Evolutionary conservation across 495 filamentous ascomycete species (phyloP).

Genomic region (Tuber brumale): DNA sequence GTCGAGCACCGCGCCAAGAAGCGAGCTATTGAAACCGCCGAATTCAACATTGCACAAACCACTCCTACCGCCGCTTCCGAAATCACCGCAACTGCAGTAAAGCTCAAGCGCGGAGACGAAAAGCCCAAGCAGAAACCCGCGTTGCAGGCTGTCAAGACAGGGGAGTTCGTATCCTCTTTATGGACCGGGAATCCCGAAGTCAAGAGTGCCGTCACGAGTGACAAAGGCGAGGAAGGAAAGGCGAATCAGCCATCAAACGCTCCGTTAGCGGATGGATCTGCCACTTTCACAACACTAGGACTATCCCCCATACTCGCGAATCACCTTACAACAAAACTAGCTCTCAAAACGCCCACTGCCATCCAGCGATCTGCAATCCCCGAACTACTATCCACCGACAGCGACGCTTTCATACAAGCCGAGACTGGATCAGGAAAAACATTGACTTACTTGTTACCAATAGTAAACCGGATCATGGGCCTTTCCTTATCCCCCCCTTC

Average conservation of each 20-base stretch:
- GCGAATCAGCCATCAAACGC: slow-evolving; percentile 81
- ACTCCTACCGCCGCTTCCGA: slow-evolving; percentile 14
- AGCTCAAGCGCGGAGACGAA: slow-evolving; percentile 22
- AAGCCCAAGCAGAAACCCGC: slow-evolving; percentile 8
- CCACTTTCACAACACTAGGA: slow-evolving; percentile 76
- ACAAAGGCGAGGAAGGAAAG: slow-evolving; percentile 46
- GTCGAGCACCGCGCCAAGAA: slow-evolving; percentile 50
- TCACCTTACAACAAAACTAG: slow-evolving; percentile 76
- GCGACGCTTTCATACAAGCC: slow-evolving; percentile 92
- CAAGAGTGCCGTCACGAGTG: slow-evolving; percentile 37
- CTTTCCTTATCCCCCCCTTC: slow-evolving; percentile 50
- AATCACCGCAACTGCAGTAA: slow-evolving; percentile 29
- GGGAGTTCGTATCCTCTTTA: slow-evolving; percentile 74
- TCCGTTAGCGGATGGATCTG: slow-evolving; percentile 73
- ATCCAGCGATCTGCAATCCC: slow-evolving; percentile 86
- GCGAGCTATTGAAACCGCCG: slow-evolving; percentile 24
- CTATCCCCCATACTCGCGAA: slow-evolving; percentile 68
- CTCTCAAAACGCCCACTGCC: slow-evolving; percentile 82
- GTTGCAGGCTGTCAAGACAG: slow-evolving; percentile 32
- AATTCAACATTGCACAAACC: slow-evolving; percentile 27
- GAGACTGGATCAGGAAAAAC: slow-evolving; percentile 98
- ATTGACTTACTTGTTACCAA: slow-evolving; percentile 82
- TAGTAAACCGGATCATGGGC: slow-evolving; percentile 77
- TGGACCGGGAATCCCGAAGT: slow-evolving; percentile 80
- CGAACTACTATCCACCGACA: slow-evolving; percentile 69